phyloP scores from a whole-genome alignment of 352 stramenopile genomes.

The Phytophthora pluvialis region DNA sequence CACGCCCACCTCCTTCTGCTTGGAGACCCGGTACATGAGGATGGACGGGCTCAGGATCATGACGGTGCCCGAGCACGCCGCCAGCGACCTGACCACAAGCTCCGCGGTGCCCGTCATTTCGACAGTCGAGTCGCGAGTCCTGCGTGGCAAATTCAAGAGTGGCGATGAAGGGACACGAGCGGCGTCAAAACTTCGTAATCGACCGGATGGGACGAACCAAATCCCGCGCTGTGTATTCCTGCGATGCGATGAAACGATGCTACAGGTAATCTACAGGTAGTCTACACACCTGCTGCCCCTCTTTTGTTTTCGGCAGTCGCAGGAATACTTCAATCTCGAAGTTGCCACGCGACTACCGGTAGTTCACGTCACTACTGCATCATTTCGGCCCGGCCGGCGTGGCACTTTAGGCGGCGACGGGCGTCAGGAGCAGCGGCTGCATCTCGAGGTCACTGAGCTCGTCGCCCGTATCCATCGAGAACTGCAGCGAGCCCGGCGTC shows the following conservation, averaged over 20 bases:
- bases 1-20: slow-evolving; percentile 45
- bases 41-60: slow-evolving; percentile 60
- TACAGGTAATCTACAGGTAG: background rate
- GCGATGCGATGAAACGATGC: slow-evolving; percentile 5
- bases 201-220: slow-evolving; percentile 25
- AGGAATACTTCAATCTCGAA: slow-evolving; percentile 25
- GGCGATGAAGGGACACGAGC: slow-evolving; percentile 17
- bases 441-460: slow-evolving; percentile 24
- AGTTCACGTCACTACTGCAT: slow-evolving; percentile 9
- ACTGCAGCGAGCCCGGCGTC: slow-evolving; percentile 16
- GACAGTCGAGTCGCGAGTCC: slow-evolving; percentile 4
- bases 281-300: slow-evolving; percentile 2
- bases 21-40: slow-evolving; percentile 38
- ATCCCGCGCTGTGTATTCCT: slow-evolving; percentile 4
- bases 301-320: slow-evolving; percentile 23
- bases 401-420: slow-evolving; percentile 20
- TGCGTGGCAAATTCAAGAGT: slow-evolving; percentile 22
- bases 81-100: slow-evolving; percentile 38
- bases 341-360: slow-evolving; percentile 1
- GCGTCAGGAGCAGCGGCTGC: slow-evolving; percentile 34
- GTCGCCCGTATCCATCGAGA: slow-evolving; percentile 13
- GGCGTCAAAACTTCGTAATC: slow-evolving; percentile 18
- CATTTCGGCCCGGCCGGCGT: background rate
- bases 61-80: slow-evolving; percentile 36
- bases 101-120: slow-evolving; percentile 32